A percentile compares a stretch with the other conserved stretches of the same genome.
Conservation (phyloP, 2,329 filamentous ascomycete genomes). For the Fusarium temperatum region DNA sequence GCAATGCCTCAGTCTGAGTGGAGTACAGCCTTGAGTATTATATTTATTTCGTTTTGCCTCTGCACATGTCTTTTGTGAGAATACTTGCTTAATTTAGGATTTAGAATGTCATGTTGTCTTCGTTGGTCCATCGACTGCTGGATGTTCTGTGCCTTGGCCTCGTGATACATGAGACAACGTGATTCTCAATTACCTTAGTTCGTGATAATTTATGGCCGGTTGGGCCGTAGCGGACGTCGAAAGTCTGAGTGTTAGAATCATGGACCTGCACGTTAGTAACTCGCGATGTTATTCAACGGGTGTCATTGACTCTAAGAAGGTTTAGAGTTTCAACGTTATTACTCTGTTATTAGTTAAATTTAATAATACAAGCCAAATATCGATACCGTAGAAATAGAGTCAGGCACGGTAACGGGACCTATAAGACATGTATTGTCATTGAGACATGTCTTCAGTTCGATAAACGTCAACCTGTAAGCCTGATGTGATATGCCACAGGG, state of each 20-base stretch:
- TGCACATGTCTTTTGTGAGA: background rate
- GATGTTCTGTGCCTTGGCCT: background rate
- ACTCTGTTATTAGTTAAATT: background rate
- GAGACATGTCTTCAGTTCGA: background rate
- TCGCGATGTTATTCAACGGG: background rate
- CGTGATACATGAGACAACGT: background rate
- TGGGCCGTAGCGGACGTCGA: background rate
- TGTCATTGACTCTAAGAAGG: background rate
- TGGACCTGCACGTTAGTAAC: no score
- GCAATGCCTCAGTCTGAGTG: background rate
- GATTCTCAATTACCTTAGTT: background rate
- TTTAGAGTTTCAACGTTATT: background rate
- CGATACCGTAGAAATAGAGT: background rate
- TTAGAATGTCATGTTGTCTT: background rate
- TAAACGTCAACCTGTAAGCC: background rate
- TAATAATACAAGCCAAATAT: background rate
- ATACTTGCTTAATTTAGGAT: background rate
- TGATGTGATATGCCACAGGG: constrained; percentile 1
- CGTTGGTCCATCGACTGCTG: background rate
- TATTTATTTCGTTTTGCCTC: background rate
- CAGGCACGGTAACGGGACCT: background rate
- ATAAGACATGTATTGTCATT: background rate
- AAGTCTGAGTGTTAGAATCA: no score
- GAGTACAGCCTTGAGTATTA: background rate
- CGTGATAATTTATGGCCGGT: no score